Conservation (phyloP, 108 stramenopile species). For the Seminavis robusta region DNA sequence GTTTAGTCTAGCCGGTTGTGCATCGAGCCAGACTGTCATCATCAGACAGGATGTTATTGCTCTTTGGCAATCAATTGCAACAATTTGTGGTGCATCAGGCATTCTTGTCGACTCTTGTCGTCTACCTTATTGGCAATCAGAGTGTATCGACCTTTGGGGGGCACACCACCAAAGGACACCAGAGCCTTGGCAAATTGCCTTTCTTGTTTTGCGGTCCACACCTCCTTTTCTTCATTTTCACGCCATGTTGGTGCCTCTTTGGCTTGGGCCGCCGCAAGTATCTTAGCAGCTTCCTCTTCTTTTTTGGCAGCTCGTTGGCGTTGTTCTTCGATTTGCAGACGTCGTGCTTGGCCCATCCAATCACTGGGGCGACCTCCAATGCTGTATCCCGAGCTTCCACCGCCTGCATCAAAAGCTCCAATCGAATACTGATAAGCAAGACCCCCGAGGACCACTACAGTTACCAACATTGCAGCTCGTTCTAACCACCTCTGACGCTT, state of each 20-base stretch:
- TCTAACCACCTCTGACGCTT: no score
- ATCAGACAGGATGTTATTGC: not conserved
- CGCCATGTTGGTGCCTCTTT: conserved; percentile 6
- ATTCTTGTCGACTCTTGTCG: conserved; percentile 9
- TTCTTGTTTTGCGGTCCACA: conserved; percentile 15
- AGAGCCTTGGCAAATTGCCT: conserved; percentile 11
- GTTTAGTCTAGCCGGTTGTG: no score
- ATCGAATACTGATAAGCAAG: no score
- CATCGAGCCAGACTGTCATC: no score
- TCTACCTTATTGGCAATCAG: conserved; percentile 19
- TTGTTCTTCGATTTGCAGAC: not conserved
- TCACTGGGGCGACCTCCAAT: no score
- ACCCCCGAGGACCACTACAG: no score
- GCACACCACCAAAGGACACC: conserved; percentile 6
- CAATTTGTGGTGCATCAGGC: conserved; percentile 7
- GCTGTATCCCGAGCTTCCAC: no score
- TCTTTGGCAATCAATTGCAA: conserved; percentile 7
- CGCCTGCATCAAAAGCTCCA: no score
- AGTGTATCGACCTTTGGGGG: conserved; percentile 8
- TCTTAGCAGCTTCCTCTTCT: no score
- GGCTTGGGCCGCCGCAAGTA: no score
- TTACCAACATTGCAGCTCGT: no score
- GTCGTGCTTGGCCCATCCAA: not conserved
- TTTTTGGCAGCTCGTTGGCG: not conserved
- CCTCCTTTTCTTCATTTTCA: conserved; percentile 18